phyloP scores from a whole-genome alignment of 1,284 basidiomycete species.

The Papiliotrema fonsecae region DNA sequence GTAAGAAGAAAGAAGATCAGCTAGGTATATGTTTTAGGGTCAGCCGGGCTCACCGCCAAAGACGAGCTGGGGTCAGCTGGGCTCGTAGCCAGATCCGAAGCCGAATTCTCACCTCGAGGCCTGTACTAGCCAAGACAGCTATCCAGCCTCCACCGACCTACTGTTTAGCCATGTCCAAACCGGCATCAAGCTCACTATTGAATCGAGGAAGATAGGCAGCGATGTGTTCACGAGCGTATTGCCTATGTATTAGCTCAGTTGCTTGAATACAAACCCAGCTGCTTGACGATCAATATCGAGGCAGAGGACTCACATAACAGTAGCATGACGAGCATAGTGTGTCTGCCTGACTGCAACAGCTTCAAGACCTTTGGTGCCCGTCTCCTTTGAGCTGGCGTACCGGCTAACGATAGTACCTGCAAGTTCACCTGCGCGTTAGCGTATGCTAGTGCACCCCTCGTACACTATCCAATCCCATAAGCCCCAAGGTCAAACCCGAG shows the following conservation, averaged over 20 bases:
- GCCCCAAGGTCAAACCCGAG: slow-evolving; percentile 52
- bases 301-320: slow-evolving; percentile 36
- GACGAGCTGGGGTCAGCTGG: slow-evolving; percentile 17
- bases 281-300: neutral
- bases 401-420: slow-evolving; percentile 46
- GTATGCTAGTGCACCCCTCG: neutral
- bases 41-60: slow-evolving; percentile 21
- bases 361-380: slow-evolving; percentile 49
- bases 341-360: slow-evolving; percentile 48
- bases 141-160: slow-evolving; percentile 45
- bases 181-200: slow-evolving; percentile 25
- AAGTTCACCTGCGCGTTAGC: slow-evolving; percentile 33
- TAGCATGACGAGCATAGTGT: slow-evolving; percentile 49
- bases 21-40: neutral
- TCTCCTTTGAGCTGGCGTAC: slow-evolving; percentile 44
- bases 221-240: slow-evolving; percentile 53
- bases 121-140: slow-evolving; percentile 37
- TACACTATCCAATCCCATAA: slow-evolving; percentile 51
- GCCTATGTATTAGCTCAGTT: slow-evolving; percentile 31
- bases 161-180: slow-evolving; percentile 1
- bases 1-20: neutral
- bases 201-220: slow-evolving; percentile 51
- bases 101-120: slow-evolving; percentile 20
- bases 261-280: too few species aligned
- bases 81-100: too few species aligned